Evolutionary conservation across 1,284 basidiomycete species (phyloP), one percentile per base, ranked within the genome.

Genomic region (Singerocomus inundabilis): DNA sequence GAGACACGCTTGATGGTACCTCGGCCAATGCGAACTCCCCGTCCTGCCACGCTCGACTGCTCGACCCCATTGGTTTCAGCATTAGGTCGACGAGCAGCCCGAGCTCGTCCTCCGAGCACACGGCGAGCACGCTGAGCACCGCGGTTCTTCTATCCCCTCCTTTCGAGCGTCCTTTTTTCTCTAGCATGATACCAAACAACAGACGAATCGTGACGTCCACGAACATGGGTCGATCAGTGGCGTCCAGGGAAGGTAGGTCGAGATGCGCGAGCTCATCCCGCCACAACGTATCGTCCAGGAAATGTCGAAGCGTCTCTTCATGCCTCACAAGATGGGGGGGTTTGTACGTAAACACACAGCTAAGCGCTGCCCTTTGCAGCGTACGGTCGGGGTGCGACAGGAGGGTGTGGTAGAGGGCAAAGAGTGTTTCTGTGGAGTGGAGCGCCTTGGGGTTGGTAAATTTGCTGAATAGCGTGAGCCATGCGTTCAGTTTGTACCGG

Each of bases 371-470:
- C 11, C 73, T 77, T 70, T 98, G 96, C 8, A 98, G 72, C 5
- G 81, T 67, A 11, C 83, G 78, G 59, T 99, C 95, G 1, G 94
- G 90, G 56, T 94, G 86, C 2, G 93, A 87, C 29, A 98, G 80
- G n/a, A 93, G 78, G 15, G 79, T 72, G 13, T 81, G 77, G 69
- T 96, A 93, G 21, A 93, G 70, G 0, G 68, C 52, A 50, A 82
- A 82, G 15, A 99, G 77, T 1, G 78, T 79, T 10, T 85, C 78
- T 0, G 91, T 81, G 4, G 82, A 79, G 61, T 84, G 81, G 1
- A 97, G 75, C 0, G 91, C 90, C 69, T 93, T 95, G 10, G 94
- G 94, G 63, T 98, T 98, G 59, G 74, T 74, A 66, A 99, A 91
- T 66, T 93, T 95, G 49, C 89, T 80, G 64, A 98, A 91, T 2